Conservation (phyloP, 306 rosid genomes). For the Macrotyloma uniflorum region DNA sequence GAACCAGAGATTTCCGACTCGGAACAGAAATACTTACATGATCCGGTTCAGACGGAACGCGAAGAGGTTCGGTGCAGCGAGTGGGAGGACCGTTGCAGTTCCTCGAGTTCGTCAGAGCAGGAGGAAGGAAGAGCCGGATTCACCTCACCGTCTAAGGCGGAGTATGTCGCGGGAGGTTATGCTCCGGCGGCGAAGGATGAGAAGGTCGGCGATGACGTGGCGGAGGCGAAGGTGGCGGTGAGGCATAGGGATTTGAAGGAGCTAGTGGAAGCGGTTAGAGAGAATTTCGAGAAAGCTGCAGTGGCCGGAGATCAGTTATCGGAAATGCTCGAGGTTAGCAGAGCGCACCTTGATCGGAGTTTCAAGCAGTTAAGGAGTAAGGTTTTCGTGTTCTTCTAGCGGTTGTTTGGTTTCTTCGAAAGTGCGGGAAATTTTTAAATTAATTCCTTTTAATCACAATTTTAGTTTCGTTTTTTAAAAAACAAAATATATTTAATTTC, state of each 20-base stretch:
- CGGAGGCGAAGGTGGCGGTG: conserved; percentile 65
- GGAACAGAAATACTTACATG: conserved; percentile 8
- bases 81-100: conserved; percentile 86
- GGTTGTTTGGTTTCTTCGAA: not conserved
- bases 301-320: conserved; percentile 77
- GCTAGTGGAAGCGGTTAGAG: conserved; percentile 76
- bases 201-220: conserved; percentile 46
- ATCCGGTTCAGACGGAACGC: conserved; percentile 53
- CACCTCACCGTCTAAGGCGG: conserved; percentile 49
- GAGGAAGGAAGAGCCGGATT: conserved; percentile 48
- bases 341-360: conserved; percentile 81
- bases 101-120: conserved; percentile 63
- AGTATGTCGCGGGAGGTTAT: conserved; percentile 39
- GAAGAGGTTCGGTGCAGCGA: conserved; percentile 98
- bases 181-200: conserved; percentile 36
- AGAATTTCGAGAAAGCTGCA: conserved; percentile 85
- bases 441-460: not conserved
- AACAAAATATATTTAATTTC: too few relatives aligned
- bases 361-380: conserved; percentile 82
- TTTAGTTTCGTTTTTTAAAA: not conserved
- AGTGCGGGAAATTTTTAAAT: conserved; percentile 23
- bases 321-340: conserved; percentile 76
- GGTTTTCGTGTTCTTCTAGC: not conserved
- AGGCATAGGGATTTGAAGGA: conserved; percentile 86
- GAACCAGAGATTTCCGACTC: not conserved